A percentile compares a stretch with the other conserved stretches of the same genome.
These are phyloP conservation scores for Begonia fuchsioides DNA, from an alignment of 306 rosid genomes.

Conservation along the genomic window DNA sequence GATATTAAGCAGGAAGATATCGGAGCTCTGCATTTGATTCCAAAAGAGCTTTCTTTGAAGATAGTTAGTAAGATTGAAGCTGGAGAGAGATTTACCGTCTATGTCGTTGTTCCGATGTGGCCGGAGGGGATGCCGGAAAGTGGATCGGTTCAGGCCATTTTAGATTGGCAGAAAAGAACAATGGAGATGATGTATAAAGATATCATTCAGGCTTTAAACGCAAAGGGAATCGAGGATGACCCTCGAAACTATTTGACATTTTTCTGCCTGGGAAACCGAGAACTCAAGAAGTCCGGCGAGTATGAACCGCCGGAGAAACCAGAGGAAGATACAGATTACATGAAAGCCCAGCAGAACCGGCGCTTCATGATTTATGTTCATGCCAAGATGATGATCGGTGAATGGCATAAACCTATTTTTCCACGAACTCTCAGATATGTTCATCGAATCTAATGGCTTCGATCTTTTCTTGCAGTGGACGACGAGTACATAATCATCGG, in stretches of 20 bases:
- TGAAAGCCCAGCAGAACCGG: slow-evolving; percentile 43
- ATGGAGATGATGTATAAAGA: slow-evolving; percentile 70
- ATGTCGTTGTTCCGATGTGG: slow-evolving; percentile 66
- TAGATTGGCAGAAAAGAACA: slow-evolving; percentile 71
- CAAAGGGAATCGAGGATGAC: slow-evolving; percentile 49
- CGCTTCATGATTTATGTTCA: slow-evolving; percentile 75
- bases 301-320: slow-evolving; percentile 48
- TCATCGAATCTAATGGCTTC: not conserved
- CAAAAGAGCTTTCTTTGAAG: slow-evolving; percentile 62
- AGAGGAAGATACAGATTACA: slow-evolving; percentile 41
- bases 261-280: slow-evolving; percentile 71
- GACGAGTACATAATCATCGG: slow-evolving; percentile 64
- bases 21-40: slow-evolving; percentile 51
- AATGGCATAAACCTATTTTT: slow-evolving; percentile 4
- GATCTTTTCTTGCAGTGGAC: slow-evolving; percentile 46
- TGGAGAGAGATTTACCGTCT: slow-evolving; percentile 52
- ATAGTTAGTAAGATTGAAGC: slow-evolving; percentile 60
- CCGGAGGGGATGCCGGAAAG: slow-evolving; percentile 68
- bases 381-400: slow-evolving; percentile 71
- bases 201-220: slow-evolving; percentile 35
- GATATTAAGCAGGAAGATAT: slow-evolving; percentile 49
- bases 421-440: too few relatives aligned
- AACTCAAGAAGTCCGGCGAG: slow-evolving; percentile 52
- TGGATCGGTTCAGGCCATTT: slow-evolving; percentile 65
- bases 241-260: slow-evolving; percentile 64